These are phyloP conservation scores for Pythium coloratum DNA, from an alignment of 352 stramenopile species.

Conservation along the genomic window DNA sequence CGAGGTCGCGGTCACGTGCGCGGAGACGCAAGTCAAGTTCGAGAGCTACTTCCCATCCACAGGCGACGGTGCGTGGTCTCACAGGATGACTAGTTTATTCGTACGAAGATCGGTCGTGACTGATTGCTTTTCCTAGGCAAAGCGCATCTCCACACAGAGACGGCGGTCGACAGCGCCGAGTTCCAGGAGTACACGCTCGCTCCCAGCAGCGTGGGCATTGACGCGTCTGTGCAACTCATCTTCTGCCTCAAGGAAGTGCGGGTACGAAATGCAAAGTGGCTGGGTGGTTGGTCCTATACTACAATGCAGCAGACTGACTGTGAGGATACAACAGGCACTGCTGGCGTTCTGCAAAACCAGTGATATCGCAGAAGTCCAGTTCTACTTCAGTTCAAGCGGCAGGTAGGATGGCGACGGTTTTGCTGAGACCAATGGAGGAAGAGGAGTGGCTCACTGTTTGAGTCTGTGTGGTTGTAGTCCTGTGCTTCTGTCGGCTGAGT, in stretches of 20 bases:
- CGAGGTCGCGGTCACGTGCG: conserved; percentile 74
- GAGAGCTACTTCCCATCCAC: conserved; percentile 74
- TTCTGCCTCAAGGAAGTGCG: conserved; percentile 84
- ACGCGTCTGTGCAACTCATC: conserved; percentile 70
- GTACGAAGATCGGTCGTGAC: neutral
- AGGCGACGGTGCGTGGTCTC: conserved; percentile 37
- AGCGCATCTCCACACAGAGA: conserved; percentile 81
- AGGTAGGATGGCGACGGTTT: conserved; percentile 39
- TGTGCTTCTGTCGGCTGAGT: conserved; percentile 72
- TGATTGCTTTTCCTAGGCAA: conserved; percentile 35
- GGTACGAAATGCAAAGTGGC: conserved; percentile 17
- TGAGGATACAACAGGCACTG: conserved; percentile 34
- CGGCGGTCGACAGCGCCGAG: conserved; percentile 71
- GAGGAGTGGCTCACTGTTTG: neutral
- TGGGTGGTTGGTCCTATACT: no score
- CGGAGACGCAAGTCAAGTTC: conserved; percentile 66
- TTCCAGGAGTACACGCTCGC: conserved; percentile 74
- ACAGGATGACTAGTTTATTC: no score
- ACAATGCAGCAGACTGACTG: neutral
- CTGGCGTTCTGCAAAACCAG: conserved; percentile 80
- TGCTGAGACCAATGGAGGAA: neutral
- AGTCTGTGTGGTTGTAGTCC: conserved; percentile 35
- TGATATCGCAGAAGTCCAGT: conserved; percentile 67
- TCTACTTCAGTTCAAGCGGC: conserved; percentile 69
- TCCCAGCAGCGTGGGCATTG: conserved; percentile 34